Evolutionary conservation across 805 yeast species (phyloP), one percentile per base, ranked within the genome.

Genomic region (Ascoidea rubescens): DNA sequence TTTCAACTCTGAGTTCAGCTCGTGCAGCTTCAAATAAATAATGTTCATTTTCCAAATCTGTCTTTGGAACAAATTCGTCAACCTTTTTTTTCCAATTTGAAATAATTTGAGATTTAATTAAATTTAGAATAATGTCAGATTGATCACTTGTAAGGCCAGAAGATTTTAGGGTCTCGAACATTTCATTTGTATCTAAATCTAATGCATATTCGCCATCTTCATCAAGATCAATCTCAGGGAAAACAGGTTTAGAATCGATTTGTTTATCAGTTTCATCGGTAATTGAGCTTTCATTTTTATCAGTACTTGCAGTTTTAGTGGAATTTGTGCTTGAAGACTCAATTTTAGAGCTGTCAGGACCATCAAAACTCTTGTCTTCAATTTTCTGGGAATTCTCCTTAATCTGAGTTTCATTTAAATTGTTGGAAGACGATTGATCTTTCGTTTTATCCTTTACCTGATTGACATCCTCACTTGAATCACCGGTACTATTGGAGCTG

Each of bases 11-110:
- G 44, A 91, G 67, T 64, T 91, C 98, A 52, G 90, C 83, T 55
- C 87, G 87, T 0, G 96, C 96, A 37, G 96, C 95, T 62, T 89
- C 91, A 64, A 88, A 90, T 12, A 93, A 67, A 62, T 91, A 93
- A 28, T 79, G 76, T 60, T 91, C 96, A 60, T 90, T 91, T 56
- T 90, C 96, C 14, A 88, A 68, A 58, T 88, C 96, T 55, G 80
- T 79, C 31, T 67, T 67, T 28, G 72, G 71, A 16, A 72, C 62
- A 16, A 65, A 61, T 45, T 63, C 60, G 2, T 64, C 66, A 31
- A 65, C 59, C 30, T 70, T 54, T 44, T 64, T 59, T 5, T 60
- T 58, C 44, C 73, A 58, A 17, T 67, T 63, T 5, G 58, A 58
- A 5, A 64, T 58, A 28, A 73, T 54, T 55, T 69, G 60, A 28